Conservation (phyloP, 2,329 filamentous ascomycete species). For the Helotiales sp. region DNA sequence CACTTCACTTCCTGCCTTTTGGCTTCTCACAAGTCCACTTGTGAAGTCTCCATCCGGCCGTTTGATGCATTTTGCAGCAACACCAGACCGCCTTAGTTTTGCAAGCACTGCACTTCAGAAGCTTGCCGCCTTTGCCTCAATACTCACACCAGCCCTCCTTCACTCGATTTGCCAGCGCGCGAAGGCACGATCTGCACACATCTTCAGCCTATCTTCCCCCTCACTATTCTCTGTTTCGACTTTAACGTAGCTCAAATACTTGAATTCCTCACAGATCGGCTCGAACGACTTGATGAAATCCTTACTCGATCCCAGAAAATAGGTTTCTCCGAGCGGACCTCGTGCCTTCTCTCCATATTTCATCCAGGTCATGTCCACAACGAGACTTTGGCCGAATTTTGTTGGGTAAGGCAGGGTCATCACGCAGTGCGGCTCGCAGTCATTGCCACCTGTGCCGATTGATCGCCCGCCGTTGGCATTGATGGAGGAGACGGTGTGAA, state of each 20-base stretch:
- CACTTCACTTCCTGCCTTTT: no score
- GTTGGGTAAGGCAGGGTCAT: neutral
- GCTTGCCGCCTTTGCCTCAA: neutral
- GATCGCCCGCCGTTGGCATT: neutral
- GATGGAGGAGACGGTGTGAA: neutral
- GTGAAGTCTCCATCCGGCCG: neutral
- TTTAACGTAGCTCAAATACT: neutral
- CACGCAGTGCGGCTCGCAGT: neutral
- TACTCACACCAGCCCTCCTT: neutral
- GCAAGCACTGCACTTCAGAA: neutral
- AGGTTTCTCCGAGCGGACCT: constrained; percentile 11
- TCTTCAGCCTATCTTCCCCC: neutral
- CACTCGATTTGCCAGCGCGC: neutral
- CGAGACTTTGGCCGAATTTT: neutral
- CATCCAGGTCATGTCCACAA: constrained; percentile 15
- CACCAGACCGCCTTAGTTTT: neutral
- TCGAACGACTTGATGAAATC: neutral
- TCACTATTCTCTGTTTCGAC: neutral
- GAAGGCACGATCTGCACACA: neutral
- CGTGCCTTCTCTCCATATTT: constrained; percentile 14
- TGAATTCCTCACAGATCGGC: neutral
- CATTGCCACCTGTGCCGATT: neutral
- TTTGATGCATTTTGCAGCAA: neutral
- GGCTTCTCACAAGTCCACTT: neutral
- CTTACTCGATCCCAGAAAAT: constrained; percentile 3